phyloP scores from a whole-genome alignment of 257 asterid genomes.

The Fraxinus excelsior region DNA sequence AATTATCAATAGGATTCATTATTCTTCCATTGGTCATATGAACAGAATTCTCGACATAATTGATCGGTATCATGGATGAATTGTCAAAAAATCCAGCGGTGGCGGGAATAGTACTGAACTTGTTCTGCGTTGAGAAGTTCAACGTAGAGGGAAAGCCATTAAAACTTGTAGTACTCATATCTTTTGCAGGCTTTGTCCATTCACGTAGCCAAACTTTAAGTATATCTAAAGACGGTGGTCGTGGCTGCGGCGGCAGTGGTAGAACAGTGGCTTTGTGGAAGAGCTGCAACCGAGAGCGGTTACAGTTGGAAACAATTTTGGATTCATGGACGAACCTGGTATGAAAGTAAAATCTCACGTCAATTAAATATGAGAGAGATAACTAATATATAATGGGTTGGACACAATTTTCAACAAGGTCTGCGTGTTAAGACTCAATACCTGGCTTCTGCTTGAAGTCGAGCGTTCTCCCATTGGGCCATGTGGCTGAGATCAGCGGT shows the following conservation, averaged over 20 bases:
- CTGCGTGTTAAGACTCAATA: neutral
- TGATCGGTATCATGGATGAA: neutral
- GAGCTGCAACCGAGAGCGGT: neutral
- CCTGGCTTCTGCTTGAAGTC: constrained; percentile 44
- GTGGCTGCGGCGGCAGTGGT: neutral
- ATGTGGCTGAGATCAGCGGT: constrained; percentile 29
- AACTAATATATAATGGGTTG: neutral
- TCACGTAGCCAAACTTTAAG: constrained; percentile 39
- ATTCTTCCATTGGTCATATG: neutral
- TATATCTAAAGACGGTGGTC: constrained; percentile 39
- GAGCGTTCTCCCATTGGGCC: constrained; percentile 50
- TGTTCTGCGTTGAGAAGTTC: constrained; percentile 30
- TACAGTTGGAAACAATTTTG: neutral
- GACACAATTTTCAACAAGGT: neutral
- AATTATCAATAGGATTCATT: neutral
- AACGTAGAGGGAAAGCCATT: constrained; percentile 26
- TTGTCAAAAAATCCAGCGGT: constrained; percentile 12
- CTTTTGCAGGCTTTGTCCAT: constrained; percentile 31
- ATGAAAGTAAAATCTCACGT: neutral
- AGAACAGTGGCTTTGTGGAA: neutral
- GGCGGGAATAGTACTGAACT: neutral
- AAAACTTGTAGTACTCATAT: constrained; percentile 12
- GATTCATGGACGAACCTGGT: constrained; percentile 24
- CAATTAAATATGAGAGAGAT: neutral
- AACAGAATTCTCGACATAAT: constrained; percentile 15